A percentile compares a stretch with the other conserved stretches of the same genome.
Evolutionary conservation across 2,329 filamentous ascomycete species (phyloP).

Genomic region (Plectosphaerella cucumerina): DNA sequence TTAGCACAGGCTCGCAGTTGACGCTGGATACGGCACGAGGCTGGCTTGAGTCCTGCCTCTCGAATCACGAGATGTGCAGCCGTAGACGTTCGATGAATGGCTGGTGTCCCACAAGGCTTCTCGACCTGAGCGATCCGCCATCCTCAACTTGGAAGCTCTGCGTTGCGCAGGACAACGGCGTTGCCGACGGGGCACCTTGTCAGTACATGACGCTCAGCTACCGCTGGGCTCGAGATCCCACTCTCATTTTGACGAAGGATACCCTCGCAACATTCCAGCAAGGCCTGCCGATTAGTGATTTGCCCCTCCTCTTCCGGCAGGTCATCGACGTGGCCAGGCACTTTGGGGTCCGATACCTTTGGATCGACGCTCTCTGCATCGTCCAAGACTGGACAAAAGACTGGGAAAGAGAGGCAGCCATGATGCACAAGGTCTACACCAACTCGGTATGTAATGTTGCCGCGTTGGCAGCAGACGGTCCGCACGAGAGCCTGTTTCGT

Average conservation of each 20-base stretch:
- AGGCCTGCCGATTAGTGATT: neutral
- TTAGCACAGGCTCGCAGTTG: neutral
- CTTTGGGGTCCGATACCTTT: constrained; percentile 19
- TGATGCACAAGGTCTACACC: constrained; percentile 18
- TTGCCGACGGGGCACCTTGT: neutral
- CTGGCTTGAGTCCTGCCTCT: neutral
- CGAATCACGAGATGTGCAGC: neutral
- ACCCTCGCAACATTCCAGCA: constrained; percentile 1
- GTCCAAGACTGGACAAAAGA: constrained; percentile 17
- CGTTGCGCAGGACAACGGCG: neutral
- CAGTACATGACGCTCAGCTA: constrained; percentile 11
- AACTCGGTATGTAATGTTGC: constrained; percentile 39
- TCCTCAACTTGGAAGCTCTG: neutral
- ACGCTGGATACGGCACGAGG: neutral
- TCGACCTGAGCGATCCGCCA: neutral
- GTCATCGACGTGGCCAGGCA: constrained; percentile 14
- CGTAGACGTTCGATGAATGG: neutral
- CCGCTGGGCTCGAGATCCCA: constrained; percentile 10
- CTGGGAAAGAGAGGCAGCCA: constrained; percentile 11
- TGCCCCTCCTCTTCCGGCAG: constrained; percentile 17
- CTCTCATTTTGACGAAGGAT: constrained; percentile 1
- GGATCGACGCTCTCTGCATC: constrained; percentile 25
- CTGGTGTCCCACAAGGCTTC: neutral
- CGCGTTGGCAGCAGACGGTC: constrained; percentile 13
- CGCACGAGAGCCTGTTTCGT: neutral